phyloP scores from a whole-genome alignment of 192 early-diverging fungal genomes.

The Podila horticola region DNA sequence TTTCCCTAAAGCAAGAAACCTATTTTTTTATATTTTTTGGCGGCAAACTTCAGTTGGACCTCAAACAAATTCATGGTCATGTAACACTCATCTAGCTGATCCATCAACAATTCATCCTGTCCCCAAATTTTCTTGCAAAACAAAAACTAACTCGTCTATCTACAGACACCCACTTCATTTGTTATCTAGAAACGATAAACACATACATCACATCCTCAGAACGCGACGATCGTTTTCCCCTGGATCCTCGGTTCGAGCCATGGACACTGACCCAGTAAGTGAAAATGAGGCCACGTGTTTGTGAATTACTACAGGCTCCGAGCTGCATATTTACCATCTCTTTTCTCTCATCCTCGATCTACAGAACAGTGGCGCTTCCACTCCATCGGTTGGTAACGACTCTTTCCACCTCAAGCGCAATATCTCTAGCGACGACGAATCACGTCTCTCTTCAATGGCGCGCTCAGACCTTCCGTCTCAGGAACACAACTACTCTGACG shows the following conservation, averaged over 20 bases:
- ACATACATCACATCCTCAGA: neutral
- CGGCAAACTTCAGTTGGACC: too few relatives aligned
- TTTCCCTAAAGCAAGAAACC: too few relatives aligned
- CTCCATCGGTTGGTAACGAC: conserved; percentile 21
- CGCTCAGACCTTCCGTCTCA: neutral
- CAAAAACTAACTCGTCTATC: too few relatives aligned
- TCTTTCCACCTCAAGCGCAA: conserved; percentile 14
- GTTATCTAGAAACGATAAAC: too few relatives aligned
- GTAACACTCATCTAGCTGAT: too few relatives aligned
- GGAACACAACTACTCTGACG: neutral
- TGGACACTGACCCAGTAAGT: neutral
- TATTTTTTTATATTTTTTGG: too few relatives aligned
- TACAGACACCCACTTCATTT: too few relatives aligned
- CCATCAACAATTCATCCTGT: too few relatives aligned
- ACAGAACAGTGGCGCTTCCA: conserved; percentile 18
- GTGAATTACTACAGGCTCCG: neutral
- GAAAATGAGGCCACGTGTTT: neutral
- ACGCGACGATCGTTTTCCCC: neutral
- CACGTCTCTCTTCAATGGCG: neutral
- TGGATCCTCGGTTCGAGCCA: neutral
- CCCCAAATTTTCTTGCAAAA: too few relatives aligned
- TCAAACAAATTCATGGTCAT: too few relatives aligned
- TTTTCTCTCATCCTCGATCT: neutral
- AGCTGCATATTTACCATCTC: neutral
- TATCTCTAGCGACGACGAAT: conserved; percentile 20